These are phyloP conservation scores for Beta corolliflora DNA, from an alignment of 179 eudicot genomes.

Conservation along the genomic window DNA sequence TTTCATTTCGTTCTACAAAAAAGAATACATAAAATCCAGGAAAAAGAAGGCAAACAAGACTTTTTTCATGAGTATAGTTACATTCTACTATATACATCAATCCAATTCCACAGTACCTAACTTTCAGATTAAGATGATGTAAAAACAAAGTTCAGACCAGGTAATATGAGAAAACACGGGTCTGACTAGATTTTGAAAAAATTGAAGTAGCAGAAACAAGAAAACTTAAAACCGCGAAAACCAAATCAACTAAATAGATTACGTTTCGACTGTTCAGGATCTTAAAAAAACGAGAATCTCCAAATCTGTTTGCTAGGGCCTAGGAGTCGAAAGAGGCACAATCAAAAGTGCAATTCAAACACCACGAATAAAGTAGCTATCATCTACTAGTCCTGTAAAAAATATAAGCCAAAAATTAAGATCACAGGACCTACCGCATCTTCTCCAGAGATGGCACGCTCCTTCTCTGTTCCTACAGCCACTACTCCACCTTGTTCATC, in stretches of 20 bases:
- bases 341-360: background rate
- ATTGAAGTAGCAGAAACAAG: background rate
- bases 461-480: conserved; percentile 77
- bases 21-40: too few species aligned
- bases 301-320: too few species aligned
- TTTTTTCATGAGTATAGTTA: background rate
- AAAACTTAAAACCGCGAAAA: background rate
- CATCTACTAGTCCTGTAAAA: background rate
- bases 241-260: background rate
- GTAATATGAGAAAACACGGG: background rate
- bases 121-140: background rate
- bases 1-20: too few species aligned
- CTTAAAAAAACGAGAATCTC: background rate
- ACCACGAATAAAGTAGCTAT: background rate
- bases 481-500: conserved; percentile 63
- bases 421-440: conserved; percentile 65
- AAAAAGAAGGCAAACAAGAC: background rate
- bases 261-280: background rate
- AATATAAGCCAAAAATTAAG: background rate
- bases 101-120: background rate
- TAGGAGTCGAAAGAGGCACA: background rate
- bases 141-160: background rate
- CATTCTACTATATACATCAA: background rate
- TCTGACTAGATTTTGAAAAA: background rate
- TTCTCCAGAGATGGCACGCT: conserved; percentile 75